Evolutionary conservation across 2,329 filamentous ascomycete genomes (phyloP), one percentile per base, ranked within the genome.

Genomic region (Metarhizium sp.): DNA sequence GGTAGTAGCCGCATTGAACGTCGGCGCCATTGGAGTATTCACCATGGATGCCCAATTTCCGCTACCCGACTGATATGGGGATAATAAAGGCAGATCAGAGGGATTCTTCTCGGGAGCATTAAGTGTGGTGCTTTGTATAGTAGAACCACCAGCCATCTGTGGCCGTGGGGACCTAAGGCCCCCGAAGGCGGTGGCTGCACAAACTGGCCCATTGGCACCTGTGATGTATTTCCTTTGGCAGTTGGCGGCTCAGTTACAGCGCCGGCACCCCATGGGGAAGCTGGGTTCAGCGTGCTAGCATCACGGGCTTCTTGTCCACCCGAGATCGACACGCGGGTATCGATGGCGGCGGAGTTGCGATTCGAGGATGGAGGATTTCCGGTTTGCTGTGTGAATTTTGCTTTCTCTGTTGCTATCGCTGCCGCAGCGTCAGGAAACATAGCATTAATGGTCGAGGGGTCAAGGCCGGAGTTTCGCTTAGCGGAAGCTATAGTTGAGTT

Each of bases 401-500:
- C 92, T 76, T 96, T 96, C 72, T 99, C 92, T 58, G 94, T 95
- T 30, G 92, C 92, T 70, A 99, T 97, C n/a, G 94, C 94, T 46
- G 92, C 92, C 14, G 94, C 94, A 48, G 94, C 94, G 75, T 99
- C 94, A 6, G 94, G 94, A 71, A 99, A 99, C 94, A 99, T 97
- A 65, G 90, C 91, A 72, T 96, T 96, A 73, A 99, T 96, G 29
- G 90, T 95, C 36, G 87, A 90, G 5, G 90, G 81, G 68, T 97
- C 92, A 55, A 99, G 84, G n/a, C 88, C 91, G 49, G 94, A 97
- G 69, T 95, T 94, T 63, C 94, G 86, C 76, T 96, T 97, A 52
- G 85, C 83, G 52, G 86, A 81, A 11, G 65, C 63, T 13, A 90
- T 89, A 55, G 87, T 84, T 43, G 88, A 87, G 59, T 87, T 88